Evolutionary conservation across 768 basidiomycete species (phyloP), one percentile per base, ranked within the genome.

Genomic region (Phanerochaete carnosa): DNA sequence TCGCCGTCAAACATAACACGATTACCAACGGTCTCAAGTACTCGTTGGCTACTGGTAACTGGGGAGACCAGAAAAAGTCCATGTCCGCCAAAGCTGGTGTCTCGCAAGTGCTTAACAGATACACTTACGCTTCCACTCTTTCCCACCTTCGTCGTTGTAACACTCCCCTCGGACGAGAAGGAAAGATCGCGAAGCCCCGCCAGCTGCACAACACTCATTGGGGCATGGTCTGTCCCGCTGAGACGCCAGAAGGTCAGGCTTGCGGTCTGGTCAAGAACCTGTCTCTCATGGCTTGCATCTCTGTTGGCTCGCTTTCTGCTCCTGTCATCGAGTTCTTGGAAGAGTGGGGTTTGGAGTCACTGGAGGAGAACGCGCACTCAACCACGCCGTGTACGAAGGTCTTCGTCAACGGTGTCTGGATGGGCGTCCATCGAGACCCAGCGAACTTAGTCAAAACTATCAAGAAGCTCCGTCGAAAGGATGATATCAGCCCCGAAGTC

Each of bases 181-280:
- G 95, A 59, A 99, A 99, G 77, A 98, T 98, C 61, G 97, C 97
- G 49, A 98, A 98, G 73, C 97, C 97, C 59, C 97, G 97, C 68
- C 97, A 99, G 68, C 79, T 99, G 58, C 97, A 99, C 74, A 99
- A 99, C 69, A 98, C 97, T 0, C 97, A 99, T 69, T 99, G 97
- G 97, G 97, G 97, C 37, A 98, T 99, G 97, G 97, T 99, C 22
- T 99, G 97, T 71, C 97, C 97, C 45, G 97, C 97, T 39, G 97
- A 99, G 74, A 99, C 97, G 3, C 97, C 97, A 1, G 97, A 99
- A 86, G 97, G 97, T 49, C 97, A 98, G 73, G 97, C 97, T 62
- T 99, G 97, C 76, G 97, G 97, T 76, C 84, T 98, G 46, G 97
- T 98, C 76, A 98, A 99, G 79, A 98, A 99, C 75, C 77, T 99